Evolutionary conservation across 2,329 filamentous ascomycete genomes (phyloP).

Genomic region (Neonectria magnoliae): DNA sequence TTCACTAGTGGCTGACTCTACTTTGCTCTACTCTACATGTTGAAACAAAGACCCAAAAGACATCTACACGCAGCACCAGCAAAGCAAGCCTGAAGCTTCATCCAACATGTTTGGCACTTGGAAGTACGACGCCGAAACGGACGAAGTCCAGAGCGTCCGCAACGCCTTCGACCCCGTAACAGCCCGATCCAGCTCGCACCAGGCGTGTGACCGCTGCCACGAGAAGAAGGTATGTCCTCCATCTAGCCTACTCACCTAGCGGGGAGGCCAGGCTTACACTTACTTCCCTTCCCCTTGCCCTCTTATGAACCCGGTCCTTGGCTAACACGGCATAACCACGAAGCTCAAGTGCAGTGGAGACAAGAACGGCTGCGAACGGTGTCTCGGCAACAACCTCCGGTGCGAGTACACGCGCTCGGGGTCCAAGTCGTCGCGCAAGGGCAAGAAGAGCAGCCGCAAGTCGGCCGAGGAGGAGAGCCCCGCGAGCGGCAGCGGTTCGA

Average conservation of each 20-base stretch:
- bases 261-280: conserved; percentile 13
- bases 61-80: conserved; percentile 8
- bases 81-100: conserved; percentile 3
- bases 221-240: conserved; percentile 49
- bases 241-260: neutral
- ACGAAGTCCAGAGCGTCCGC: conserved; percentile 50
- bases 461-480: conserved; percentile 33
- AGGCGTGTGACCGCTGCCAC: conserved; percentile 52
- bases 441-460: conserved; percentile 41
- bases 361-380: conserved; percentile 51
- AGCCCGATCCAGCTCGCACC: conserved; percentile 51
- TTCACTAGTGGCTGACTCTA: neutral
- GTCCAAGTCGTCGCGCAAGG: conserved; percentile 45
- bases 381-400: conserved; percentile 41
- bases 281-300: neutral
- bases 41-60: neutral
- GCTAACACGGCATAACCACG: conserved; percentile 16
- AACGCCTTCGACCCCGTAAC: conserved; percentile 50
- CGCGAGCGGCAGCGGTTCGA: conserved; percentile 27
- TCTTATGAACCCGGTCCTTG: neutral
- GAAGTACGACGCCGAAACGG: conserved; percentile 52
- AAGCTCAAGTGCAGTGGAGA: conserved; percentile 53
- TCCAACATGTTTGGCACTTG: conserved; percentile 50
- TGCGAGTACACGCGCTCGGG: conserved; percentile 51
- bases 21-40: conserved; percentile 10